Conservation (phyloP, 225 moss, liverwort and hornwort species). For the Sphagnum contortum region DNA sequence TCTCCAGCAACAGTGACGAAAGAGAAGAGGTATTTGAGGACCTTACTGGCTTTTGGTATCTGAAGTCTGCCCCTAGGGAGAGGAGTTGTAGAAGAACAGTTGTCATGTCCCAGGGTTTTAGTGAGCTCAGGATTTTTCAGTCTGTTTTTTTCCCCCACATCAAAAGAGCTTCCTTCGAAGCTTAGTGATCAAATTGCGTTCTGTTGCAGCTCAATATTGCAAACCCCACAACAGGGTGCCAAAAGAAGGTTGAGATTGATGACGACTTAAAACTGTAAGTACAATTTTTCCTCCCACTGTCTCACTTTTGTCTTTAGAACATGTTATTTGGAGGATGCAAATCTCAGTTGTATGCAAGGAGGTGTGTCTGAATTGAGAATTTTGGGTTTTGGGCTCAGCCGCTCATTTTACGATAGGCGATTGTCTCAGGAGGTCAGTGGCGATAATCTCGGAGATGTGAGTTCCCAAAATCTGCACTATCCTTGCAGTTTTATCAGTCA, state of each 20-base stretch:
- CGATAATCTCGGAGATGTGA: constrained; percentile 52
- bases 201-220: constrained; percentile 65
- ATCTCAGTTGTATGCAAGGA: neutral
- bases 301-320: neutral
- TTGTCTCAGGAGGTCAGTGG: constrained; percentile 83
- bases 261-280: constrained; percentile 83
- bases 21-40: too few relatives aligned
- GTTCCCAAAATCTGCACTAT: neutral
- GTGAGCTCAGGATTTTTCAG: too few relatives aligned
- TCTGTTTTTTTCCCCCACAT: too few relatives aligned
- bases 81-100: too few relatives aligned
- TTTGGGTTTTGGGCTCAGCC: constrained; percentile 25
- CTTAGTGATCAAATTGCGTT: too few relatives aligned
- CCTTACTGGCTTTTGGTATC: too few relatives aligned
- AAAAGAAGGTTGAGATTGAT: constrained; percentile 93
- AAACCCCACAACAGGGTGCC: constrained; percentile 90
- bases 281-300: neutral
- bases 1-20: too few relatives aligned
- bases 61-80: too few relatives aligned
- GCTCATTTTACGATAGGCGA: constrained; percentile 79
- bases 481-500: neutral
- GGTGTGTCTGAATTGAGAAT: neutral
- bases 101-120: too few relatives aligned
- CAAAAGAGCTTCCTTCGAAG: too few relatives aligned
- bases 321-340: neutral